Evolutionary conservation across 345 rosid species (phyloP), one percentile per base, ranked within the genome.

Genomic region (Capsella bursapastoris): DNA sequence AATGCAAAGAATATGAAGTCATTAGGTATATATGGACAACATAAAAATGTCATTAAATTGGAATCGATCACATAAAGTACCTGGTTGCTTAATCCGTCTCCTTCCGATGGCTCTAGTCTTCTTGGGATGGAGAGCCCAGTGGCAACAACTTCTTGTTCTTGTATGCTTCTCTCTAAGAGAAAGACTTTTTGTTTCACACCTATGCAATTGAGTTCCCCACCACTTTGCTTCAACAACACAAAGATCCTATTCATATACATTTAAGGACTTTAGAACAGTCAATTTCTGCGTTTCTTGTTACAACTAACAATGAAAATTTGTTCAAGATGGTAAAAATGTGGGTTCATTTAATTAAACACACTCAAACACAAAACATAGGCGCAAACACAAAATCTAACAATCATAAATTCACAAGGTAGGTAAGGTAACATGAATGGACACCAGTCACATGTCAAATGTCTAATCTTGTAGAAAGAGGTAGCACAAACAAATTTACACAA

Each of bases 71-170:
- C 22, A 13, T 14, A 22, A n/a, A n/a, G 10, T 72, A 91, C 97
- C 89, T 93, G 96, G 37, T 34, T 86, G 87, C 82, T 93, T 93
- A 53, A 90, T 86, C 32, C 89, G 93, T 80, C 83, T 84, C 69
- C 93, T 83, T 43, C 96, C 88, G 73, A 93, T 90, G 27, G 92
- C 96, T 65, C 96, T 80, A 70, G 98, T 93, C 89, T 93, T 90
- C 92, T 93, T 93, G 75, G 93, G 93, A 60, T 93, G 93, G 40
- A 92, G 82, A 79, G 25, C 89, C 96, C 10, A 93, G 96, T 0
- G 98, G 96, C 84, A 90, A 62, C 40, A 73, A 74, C 72, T 88
- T 90, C 83, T 88, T 93, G 8, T 77, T 86, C 83, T 88, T 85
- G 78, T 84, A 90, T 6, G 72, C 96, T 8, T 90, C 96, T 83